Evolutionary conservation across 2,329 filamentous ascomycete species (phyloP), one percentile per base, ranked within the genome.

Genomic region (Mycosphaerella sp.): DNA sequence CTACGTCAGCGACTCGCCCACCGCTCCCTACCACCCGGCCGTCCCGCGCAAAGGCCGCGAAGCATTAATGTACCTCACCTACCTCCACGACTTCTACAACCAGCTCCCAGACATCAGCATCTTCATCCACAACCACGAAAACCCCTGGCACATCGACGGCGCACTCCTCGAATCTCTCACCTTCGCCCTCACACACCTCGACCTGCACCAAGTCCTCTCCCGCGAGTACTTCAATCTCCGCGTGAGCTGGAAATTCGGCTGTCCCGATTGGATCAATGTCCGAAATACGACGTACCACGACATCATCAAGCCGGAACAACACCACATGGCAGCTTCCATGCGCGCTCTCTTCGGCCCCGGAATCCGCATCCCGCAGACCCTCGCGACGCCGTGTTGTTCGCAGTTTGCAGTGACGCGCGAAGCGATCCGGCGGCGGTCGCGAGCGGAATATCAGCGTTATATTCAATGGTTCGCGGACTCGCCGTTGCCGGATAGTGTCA

Each of bases 21-120:
- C 37, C 4, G 57, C 56, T 2, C 4, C 49, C 25, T 59, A 53
- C 43, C 56, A 48, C 16, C 58, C 58, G 2, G 17, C 48, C 6
- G 10, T 42, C 4, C 35, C 52, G 43, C 4, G 2, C 10, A 59
- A 59, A 47, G 58, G 54, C 10, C 48, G 55, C 10, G 58, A 60
- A 46, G 57, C 58, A 2, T 30, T 60, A 9, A 60, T 60, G 49
- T 59, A 59, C 25, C 48, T 59, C n/a, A 59, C 58, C 4, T 60
- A 59, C 27, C 32, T 60, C 2, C 41, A 53, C 53, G 55, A 60
- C 34, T 56, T 55, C 45, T 59, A 60, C 52, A 49, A 60, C 36
- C 10, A 43, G 8, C 50, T 60, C 4, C 48, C 54, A 1, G 56
- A 60, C 30, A 37, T 60, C 17, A 55, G 39, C 30, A 58, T 60